Base-by-base conservation (phyloP, 2,329 filamentous ascomycete species). In the Cyphellophora attinorum region DNA sequence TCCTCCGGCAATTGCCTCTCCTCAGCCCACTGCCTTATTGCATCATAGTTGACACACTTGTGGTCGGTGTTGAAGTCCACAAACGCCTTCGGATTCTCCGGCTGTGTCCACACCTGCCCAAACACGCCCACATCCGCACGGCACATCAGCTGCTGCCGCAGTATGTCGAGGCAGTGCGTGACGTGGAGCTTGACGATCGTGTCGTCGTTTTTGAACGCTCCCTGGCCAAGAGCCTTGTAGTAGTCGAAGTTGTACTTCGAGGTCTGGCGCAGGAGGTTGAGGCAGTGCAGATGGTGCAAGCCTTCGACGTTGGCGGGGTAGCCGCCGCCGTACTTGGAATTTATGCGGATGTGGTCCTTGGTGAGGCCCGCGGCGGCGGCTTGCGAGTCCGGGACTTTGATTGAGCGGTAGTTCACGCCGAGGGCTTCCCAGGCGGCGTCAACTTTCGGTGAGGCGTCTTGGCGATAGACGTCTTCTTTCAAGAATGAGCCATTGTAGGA, bases 91-190 rank as follows among this genome's bases (percentile, higher is more conserved):
- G 66, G 62, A 6, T 60, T 52, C 1, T 59, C 46, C 3, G 54
- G 51, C 15, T 72, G 58, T 19, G 65, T 66, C 74, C 74, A 79
- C 4, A 78, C 64, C 45, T 79, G 73, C 8, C 74, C 74, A 0
- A 79, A 59, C 0, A 79, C 64, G 1, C 65, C 73, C 2, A 72
- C 67, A 44, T 79, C 75, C 13, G 70, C 60, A 16, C 67, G 72
- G 52, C 75, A 79, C 71, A 78, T 78, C 11, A 79, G 60, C 11
- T 76, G 69, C 49, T 79, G 74, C 1, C 74, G 68, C 28, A 79
- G 40, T 3, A 70, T 72, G 41, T 79, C 75, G 18, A 79, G 57
- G 38, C 76, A 79, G 40, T 79, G 74, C 4, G 67, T 65, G 44
- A 75, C 60, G 49, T 80, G 76, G 2, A 64, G 59, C 16, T 62